Conservation (phyloP, 2,329 filamentous ascomycete species). For the Herpotrichia juniperi region DNA sequence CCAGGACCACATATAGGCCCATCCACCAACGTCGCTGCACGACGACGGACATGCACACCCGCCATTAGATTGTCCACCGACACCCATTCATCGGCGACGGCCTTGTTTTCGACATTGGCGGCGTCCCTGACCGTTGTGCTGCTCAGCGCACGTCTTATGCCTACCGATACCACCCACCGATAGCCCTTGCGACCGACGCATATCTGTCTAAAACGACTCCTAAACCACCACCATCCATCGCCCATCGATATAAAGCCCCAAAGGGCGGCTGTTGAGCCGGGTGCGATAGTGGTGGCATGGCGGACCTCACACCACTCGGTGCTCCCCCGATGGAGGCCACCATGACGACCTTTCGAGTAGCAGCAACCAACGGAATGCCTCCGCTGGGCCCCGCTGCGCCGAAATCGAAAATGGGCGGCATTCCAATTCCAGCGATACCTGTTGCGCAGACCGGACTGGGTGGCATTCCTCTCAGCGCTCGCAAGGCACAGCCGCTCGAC, state of each 20-base stretch:
- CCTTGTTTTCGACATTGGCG: conserved; percentile 10
- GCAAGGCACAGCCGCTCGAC: conserved; percentile 74
- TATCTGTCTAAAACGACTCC: conserved; percentile 4
- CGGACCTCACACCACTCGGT: conserved; percentile 41
- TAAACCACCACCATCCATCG: not conserved
- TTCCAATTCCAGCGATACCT: conserved; percentile 26
- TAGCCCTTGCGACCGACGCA: conserved; percentile 30
- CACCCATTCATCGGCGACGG: not conserved
- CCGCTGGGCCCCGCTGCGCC: conserved; percentile 29
- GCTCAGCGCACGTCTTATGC: conserved; percentile 36
- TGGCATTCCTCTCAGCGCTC: conserved; percentile 66
- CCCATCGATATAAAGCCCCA: not conserved
- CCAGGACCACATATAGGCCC: conserved; percentile 19
- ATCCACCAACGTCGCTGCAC: conserved; percentile 6
- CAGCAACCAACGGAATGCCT: conserved; percentile 32
- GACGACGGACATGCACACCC: conserved; percentile 2
- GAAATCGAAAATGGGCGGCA: conserved; percentile 38
- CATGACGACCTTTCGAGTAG: conserved; percentile 46
- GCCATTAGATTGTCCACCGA: not conserved
- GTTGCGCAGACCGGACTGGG: conserved; percentile 45
- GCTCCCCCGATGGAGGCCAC: conserved; percentile 41
- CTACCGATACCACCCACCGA: conserved; percentile 34
- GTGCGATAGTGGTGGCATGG: conserved; percentile 40
- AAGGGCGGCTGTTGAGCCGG: conserved; percentile 21
- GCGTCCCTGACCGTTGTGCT: conserved; percentile 24